Conservation (phyloP, 2,329 filamentous ascomycete genomes). For the Thelonectria blattea region DNA sequence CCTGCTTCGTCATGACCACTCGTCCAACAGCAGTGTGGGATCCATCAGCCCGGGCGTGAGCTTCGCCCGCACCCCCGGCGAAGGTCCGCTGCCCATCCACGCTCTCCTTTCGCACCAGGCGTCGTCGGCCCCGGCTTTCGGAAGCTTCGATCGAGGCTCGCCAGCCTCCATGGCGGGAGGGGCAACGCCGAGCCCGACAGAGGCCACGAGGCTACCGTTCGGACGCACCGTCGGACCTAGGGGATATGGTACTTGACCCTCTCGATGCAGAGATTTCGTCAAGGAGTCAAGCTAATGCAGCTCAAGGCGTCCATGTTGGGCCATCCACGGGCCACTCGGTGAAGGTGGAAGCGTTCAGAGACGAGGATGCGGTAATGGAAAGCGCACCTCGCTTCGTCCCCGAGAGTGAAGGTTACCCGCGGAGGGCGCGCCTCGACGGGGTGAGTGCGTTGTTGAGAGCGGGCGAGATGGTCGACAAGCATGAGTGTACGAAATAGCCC, state of each 20-base stretch:
- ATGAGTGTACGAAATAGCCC: conserved; percentile 31
- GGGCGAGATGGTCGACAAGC: conserved; percentile 63
- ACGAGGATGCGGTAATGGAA: conserved; percentile 43
- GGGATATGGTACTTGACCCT: conserved; percentile 45
- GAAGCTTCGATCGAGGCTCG: conserved; percentile 31
- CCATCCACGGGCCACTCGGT: conserved; percentile 42
- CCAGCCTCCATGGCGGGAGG: conserved; percentile 28
- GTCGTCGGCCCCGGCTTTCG: conserved; percentile 25
- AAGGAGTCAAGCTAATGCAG: conserved; percentile 39
- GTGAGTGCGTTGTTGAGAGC: conserved; percentile 65
- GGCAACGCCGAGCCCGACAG: conserved; percentile 38
- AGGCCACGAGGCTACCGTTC: conserved; percentile 30
- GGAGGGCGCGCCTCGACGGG: conserved; percentile 54
- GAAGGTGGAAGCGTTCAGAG: conserved; percentile 39
- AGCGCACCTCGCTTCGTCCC: conserved; percentile 31
- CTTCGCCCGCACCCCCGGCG: conserved; percentile 51
- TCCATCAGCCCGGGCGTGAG: conserved; percentile 48
- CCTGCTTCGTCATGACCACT: conserved; percentile 53
- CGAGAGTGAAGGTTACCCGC: conserved; percentile 29
- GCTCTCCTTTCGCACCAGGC: conserved; percentile 54
- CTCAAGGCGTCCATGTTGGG: conserved; percentile 43
- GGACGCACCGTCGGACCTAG: conserved; percentile 35
- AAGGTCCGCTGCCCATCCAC: conserved; percentile 61
- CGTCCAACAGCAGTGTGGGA: conserved; percentile 51
- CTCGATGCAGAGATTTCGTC: conserved; percentile 20